A percentile compares a stretch with the other conserved stretches of the same genome.
Evolutionary conservation across 345 rosid genomes (phyloP).

Genomic region (Eutrema heterophyllum): DNA sequence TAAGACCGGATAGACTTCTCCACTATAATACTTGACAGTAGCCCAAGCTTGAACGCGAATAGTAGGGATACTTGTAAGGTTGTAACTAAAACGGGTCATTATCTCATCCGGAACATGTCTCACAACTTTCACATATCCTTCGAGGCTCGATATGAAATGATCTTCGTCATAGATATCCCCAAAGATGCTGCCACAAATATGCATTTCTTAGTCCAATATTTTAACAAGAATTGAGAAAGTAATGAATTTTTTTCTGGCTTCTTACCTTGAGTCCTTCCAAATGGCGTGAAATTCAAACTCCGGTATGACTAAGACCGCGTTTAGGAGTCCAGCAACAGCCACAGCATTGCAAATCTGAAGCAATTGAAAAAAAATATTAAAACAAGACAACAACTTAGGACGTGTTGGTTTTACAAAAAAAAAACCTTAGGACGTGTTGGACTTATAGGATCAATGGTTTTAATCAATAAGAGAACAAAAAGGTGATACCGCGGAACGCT

Average conservation of each 20-base stretch:
- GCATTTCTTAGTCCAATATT: not conserved
- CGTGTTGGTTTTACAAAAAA: too few species aligned
- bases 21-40: constrained; percentile 50
- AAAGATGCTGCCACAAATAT: constrained; percentile 55
- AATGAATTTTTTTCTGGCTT: not conserved
- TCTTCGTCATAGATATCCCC: constrained; percentile 81
- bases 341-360: constrained; percentile 91
- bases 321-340: constrained; percentile 89
- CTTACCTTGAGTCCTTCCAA: constrained; percentile 90
- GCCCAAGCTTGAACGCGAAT: constrained; percentile 86
- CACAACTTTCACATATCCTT: constrained; percentile 66
- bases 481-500: constrained; percentile 77
- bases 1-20: constrained; percentile 64
- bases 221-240: not conserved
- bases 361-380: not conserved
- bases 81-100: constrained; percentile 54
- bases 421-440: not conserved
- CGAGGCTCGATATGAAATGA: constrained; percentile 65
- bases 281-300: constrained; percentile 68
- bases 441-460: not conserved
- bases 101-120: constrained; percentile 63
- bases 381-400: not conserved
- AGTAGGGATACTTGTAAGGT: constrained; percentile 54
- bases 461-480: not conserved
- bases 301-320: constrained; percentile 79